Conservation (phyloP, 2,329 filamentous ascomycete genomes). For the Metarhizium robertsii region DNA sequence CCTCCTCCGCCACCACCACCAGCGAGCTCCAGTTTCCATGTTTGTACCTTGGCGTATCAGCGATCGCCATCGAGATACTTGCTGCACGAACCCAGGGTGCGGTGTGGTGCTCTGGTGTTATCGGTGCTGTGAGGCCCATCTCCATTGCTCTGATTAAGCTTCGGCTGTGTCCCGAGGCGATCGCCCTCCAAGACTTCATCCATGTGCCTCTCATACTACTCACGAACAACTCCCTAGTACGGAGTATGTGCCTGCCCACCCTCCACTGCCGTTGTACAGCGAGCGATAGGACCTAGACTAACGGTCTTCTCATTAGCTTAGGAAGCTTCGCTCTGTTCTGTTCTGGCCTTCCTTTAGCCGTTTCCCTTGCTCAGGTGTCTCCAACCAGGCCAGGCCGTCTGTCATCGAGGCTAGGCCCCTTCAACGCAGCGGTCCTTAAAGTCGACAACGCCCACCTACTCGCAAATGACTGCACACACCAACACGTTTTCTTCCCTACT, state of each 20-base stretch:
- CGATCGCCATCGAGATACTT: not conserved
- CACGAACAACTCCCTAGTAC: not conserved
- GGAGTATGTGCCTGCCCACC: not conserved
- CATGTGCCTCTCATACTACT: not conserved
- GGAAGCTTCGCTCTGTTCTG: too few relatives aligned
- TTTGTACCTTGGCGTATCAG: not conserved
- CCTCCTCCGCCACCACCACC: not conserved
- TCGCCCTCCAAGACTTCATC: not conserved
- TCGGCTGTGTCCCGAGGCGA: not conserved
- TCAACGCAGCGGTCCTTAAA: not conserved
- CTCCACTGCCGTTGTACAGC: not conserved
- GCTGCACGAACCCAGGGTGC: too few relatives aligned
- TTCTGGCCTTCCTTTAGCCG: not conserved
- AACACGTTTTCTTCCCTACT: not conserved
- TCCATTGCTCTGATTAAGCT: not conserved
- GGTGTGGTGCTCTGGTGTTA: not conserved
- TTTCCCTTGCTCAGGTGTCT: not conserved
- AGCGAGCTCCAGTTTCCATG: not conserved
- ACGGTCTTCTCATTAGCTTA: not conserved
- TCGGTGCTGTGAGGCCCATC: not conserved
- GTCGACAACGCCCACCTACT: not conserved
- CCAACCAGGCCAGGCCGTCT: not conserved
- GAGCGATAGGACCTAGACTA: not conserved
- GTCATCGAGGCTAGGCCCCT: not conserved
- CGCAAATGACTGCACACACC: not conserved